A percentile compares a stretch with the other conserved stretches of the same genome.
Conservation (phyloP, 2,329 filamentous ascomycete species). For the Neonectria neomacrospora region DNA sequence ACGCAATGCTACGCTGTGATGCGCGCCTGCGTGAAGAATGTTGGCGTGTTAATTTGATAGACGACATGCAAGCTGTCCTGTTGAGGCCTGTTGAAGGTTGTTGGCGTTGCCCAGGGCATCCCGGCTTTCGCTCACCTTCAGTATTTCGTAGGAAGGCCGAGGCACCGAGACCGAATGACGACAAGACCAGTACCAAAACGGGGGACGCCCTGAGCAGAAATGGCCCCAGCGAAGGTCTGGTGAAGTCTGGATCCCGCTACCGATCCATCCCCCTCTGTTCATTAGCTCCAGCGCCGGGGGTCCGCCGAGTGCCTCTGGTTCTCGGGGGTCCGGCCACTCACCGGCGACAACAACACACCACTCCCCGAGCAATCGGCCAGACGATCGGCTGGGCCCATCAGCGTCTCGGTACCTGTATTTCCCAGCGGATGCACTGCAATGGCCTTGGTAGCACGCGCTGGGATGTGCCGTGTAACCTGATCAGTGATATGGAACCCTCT, state of each 20-base stretch:
- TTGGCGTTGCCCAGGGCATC: background rate
- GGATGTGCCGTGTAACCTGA: background rate
- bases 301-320: constrained; percentile 25
- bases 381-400: constrained; percentile 6
- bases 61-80: background rate
- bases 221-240: background rate
- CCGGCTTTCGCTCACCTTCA: background rate
- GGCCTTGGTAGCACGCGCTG: background rate
- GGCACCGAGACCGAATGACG: background rate
- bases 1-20: constrained; percentile 3
- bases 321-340: constrained; percentile 25
- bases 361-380: constrained; percentile 7
- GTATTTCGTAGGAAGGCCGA: background rate
- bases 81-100: background rate
- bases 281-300: background rate
- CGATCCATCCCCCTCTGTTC: constrained; percentile 7
- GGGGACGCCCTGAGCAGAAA: background rate
- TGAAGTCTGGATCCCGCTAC: constrained; percentile 7
- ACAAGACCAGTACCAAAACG: background rate
- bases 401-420: background rate
- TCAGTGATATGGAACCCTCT: background rate
- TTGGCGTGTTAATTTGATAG: too few relatives aligned
- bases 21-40: background rate
- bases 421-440: constrained; percentile 1
- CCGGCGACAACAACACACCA: constrained; percentile 33